Conservation (phyloP, 1,284 basidiomycete genomes). For the Cryptococcus maquisensis region DNA sequence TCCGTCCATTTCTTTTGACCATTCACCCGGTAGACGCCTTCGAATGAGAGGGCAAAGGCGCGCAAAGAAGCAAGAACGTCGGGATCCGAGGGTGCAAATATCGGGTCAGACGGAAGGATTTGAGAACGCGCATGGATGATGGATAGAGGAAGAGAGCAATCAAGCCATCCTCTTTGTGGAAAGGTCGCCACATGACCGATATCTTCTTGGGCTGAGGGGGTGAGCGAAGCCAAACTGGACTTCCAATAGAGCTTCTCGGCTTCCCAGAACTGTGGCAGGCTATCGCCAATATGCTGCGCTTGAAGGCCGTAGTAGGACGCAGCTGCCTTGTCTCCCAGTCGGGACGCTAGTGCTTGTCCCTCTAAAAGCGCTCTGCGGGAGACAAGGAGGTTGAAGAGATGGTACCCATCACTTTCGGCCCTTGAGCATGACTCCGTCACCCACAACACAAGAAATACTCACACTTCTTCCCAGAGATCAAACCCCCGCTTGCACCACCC, state of each 20-base stretch:
- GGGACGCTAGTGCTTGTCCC: conserved; percentile 45
- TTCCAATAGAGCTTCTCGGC: conserved; percentile 28
- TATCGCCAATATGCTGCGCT: conserved; percentile 26
- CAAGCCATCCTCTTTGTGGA: conserved; percentile 32
- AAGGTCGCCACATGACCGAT: neutral
- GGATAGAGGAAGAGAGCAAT: conserved; percentile 48
- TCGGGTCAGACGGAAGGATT: neutral
- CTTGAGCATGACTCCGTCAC: conserved; percentile 17
- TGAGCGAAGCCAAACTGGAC: conserved; percentile 18
- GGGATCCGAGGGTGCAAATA: conserved; percentile 19
- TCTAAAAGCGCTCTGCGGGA: conserved; percentile 45
- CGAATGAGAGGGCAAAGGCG: conserved; percentile 41
- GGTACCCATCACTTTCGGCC: conserved; percentile 43
- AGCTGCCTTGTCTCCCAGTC: conserved; percentile 42
- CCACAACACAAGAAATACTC: conserved; percentile 7
- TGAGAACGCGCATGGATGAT: conserved; percentile 43
- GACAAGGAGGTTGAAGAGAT: conserved; percentile 51
- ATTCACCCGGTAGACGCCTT: conserved; percentile 48
- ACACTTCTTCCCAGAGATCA: conserved; percentile 49
- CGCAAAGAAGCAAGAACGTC: conserved; percentile 43
- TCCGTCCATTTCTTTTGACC: conserved; percentile 21
- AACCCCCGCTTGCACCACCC: conserved; percentile 45
- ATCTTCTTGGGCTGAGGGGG: too few species aligned
- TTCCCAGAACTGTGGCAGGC: conserved; percentile 44
- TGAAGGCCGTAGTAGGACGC: conserved; percentile 40